These are phyloP conservation scores for Aureobasidium subglaciale DNA, from an alignment of 2,329 filamentous ascomycete species.

Conservation along the genomic window DNA sequence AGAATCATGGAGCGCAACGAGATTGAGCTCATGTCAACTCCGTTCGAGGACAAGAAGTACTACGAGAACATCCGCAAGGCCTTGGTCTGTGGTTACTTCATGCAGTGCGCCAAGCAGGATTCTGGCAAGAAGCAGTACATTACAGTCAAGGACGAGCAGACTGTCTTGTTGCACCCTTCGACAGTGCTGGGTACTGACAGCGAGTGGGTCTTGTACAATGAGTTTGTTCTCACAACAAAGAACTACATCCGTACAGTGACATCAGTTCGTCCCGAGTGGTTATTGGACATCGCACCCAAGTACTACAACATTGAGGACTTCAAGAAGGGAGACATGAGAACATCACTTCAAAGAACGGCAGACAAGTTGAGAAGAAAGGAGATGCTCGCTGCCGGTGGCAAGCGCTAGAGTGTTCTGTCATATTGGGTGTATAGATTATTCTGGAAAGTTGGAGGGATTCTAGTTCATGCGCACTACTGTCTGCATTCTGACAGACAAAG, in stretches of 20 bases:
- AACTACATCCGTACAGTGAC: conserved; percentile 96
- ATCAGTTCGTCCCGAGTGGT: conserved; percentile 86
- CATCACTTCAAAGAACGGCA: conserved; percentile 48
- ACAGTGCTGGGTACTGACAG: conserved; percentile 82
- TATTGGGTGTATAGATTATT: conserved; percentile 1
- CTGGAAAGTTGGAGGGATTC: not conserved
- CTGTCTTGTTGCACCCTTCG: conserved; percentile 85
- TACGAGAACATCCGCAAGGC: conserved; percentile 95
- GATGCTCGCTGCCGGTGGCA: conserved; percentile 14
- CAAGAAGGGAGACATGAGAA: conserved; percentile 77
- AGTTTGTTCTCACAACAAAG: conserved; percentile 96
- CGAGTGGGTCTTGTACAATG: conserved; percentile 97
- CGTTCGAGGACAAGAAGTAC: conserved; percentile 93
- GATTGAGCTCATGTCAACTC: conserved; percentile 77
- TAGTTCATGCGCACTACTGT: not conserved
- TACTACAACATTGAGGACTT: conserved; percentile 87
- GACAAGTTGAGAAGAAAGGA: conserved; percentile 42
- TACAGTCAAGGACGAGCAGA: conserved; percentile 95
- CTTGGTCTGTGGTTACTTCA: conserved; percentile 93
- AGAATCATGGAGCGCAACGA: conserved; percentile 94
- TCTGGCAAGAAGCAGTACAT: conserved; percentile 81
- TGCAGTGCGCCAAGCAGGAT: conserved; percentile 97
- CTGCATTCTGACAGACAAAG: not conserved
- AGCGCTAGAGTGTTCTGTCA: not conserved
- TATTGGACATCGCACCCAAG: conserved; percentile 87